phyloP scores from a whole-genome alignment of 495 filamentous ascomycete genomes.

The Aspergillus panamensis region DNA sequence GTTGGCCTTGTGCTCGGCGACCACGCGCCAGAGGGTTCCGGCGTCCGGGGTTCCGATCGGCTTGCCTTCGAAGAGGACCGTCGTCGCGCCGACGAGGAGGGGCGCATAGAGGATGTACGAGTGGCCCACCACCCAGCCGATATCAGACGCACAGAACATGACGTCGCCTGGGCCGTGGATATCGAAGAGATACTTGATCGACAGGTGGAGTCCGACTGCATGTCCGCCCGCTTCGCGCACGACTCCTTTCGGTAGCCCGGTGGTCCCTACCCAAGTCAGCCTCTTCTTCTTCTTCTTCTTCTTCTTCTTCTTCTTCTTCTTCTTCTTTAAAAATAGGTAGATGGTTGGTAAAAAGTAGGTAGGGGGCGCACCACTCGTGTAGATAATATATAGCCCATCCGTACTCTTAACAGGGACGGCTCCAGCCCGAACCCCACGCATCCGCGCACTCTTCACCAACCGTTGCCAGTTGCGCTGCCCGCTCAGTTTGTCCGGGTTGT shows the following conservation, averaged over 20 bases:
- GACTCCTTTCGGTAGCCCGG: slow-evolving; percentile 85
- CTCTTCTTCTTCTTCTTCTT: too few relatives aligned
- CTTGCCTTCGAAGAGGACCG: slow-evolving; percentile 88
- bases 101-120: slow-evolving; percentile 84
- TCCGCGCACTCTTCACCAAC: slow-evolving; percentile 63
- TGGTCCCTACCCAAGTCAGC: slow-evolving; percentile 56
- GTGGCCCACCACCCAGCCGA: slow-evolving; percentile 84
- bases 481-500: slow-evolving; percentile 55
- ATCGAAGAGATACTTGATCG: slow-evolving; percentile 73
- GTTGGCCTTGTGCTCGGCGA: slow-evolving; percentile 82
- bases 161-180: slow-evolving; percentile 78
- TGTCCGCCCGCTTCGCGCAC: slow-evolving; percentile 81
- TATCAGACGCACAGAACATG: slow-evolving; percentile 79
- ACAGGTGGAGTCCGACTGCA: slow-evolving; percentile 78
- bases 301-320: too few relatives aligned
- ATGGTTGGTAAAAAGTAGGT: too few relatives aligned
- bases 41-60: slow-evolving; percentile 87
- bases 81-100: slow-evolving; percentile 78
- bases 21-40: slow-evolving; percentile 80
- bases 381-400: slow-evolving; percentile 86
- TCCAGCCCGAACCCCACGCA: slow-evolving; percentile 59
- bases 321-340: too few relatives aligned
- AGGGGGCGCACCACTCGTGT: slow-evolving; percentile 69
- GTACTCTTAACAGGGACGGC: slow-evolving; percentile 73
- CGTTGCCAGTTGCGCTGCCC: slow-evolving; percentile 78